Base-by-base conservation (phyloP, 2,329 filamentous ascomycete genomes). In the Scorias spongiosa region DNA sequence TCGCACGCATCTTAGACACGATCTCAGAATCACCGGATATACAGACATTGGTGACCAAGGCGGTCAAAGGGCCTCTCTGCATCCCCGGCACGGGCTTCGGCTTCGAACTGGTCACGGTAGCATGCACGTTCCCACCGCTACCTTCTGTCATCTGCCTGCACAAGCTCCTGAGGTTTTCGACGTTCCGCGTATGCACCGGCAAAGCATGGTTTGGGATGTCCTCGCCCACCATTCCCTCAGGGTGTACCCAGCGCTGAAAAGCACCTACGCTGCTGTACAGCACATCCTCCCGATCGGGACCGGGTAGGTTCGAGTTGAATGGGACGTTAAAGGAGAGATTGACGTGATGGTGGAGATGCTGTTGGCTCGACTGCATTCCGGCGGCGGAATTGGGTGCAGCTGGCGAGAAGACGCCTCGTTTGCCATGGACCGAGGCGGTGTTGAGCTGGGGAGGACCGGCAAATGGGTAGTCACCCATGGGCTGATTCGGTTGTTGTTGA, bases 311-410 rank as follows among this genome's bases (percentile, higher is more conserved):
- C 51, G 85, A 93, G 54, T 87, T 81, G 66, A 96, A 95, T 48
- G 91, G 91, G 41, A 98, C 83, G 62, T 95, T 96, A 78, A 98
- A 96, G 51, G 86, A 89, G 63, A 94, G 81, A 65, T 93, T 86
- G 64, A 96, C 84, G 52, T 78, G 79, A 42, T 80, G 72, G 61
- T 12, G 32, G 12, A 12, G 32, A 36, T 36, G 32, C 11, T 36
- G 32, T 12, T 36, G 32, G 15, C 32, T 9, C 5, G 15, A 15
- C 12, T 12, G 32, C 32, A 36, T 36, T 12, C 32, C 32, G 15
- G 32, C 15, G 32, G 32, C 32, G 15, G 32, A 36, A 5, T 12
- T 36, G 32, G 12, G 11, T 12, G 32, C 11, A 15, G 32, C 11
- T 36, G 32, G 67, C 15, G 68, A 68, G 43, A 58, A 59, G 57